Evolutionary conservation across 345 rosid species (phyloP), one percentile per base, ranked within the genome.

Genomic region (Brassica nigra): DNA sequence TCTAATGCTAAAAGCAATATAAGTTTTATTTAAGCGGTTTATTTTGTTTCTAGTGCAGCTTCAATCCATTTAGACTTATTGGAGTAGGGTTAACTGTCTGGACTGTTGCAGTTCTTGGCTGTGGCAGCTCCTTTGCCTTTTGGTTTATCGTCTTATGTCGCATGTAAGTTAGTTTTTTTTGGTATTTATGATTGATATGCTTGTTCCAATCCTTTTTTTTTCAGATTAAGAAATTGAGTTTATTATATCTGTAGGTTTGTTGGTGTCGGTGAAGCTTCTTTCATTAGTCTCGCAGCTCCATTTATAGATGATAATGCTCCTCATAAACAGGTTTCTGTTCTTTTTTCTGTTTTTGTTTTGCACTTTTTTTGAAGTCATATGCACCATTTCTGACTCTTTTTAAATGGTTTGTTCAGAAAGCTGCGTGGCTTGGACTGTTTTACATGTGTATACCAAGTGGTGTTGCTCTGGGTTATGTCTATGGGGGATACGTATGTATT

Each of bases 191-290:
- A 67, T 15, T 37, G 20, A 33, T 52, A 31, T 59, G 12, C 28
- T 42, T 71, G 44, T 15, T 64, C 10, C 14, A 44, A 23, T 15
- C 6, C 6, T 10, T 61, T 29, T 4, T 12, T 30, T 5, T 6
- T 61, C 34, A 16, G 11, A 12, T 2, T 9, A 49, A 1, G 14
- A 31, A 67, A 57, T n/a, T 1, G 27, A 15, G 29, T 52, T 36
- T 14, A 62, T 20, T 11, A 12, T 63, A 12, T 75, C 79, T 79
- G 44, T 85, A 95, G 99, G 97, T 55, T 95, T 36, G 99, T 95
- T 73, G 99, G 99, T 84, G 95, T 95, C 79, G 99, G 97, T 57
- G 97, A 92, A 83, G 99, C 99, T 71, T 95, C 99, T 76, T 95
- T 95, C 85, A 91, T 95, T 64, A 91, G 97, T 85, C 99, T 95